Base-by-base conservation (phyloP, 2,329 filamentous ascomycete species). In the Pyricularia sp. region DNA sequence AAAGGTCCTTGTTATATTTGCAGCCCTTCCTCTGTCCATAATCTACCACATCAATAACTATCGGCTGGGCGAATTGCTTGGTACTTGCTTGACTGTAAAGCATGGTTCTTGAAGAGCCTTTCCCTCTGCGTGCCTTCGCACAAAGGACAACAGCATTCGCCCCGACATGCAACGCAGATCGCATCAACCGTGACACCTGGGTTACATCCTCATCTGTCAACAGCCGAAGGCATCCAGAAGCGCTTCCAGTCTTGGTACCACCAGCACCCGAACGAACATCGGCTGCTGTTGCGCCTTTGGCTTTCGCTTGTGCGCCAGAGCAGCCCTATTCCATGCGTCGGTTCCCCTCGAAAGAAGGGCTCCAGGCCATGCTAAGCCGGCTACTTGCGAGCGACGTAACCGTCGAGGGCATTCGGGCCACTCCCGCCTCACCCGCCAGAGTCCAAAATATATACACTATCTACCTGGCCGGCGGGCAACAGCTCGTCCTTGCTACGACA, bases 381-480 rank as follows among this genome's bases (percentile, higher is more conserved):
- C 73, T 70, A 71, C 72, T 74, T 71, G 75, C 69, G 28, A 76
- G 78, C 64, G 72, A 76, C 67, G 71, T 75, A 50, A 74, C 73
- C 28, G 73, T 83, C 68, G 73, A 76, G 31, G 74, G 75, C 31
- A 71, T 81, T 65, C 59, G 25, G 59, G 74, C 75, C 33, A 28
- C 23, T 11, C n/a, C 59, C 59, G 59, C 25, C 30, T 79, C 79
- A 3, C 73, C 76, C 67, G 28, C 25, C 42, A 76, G 79, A 12
- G 77, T 79, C 10, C 79, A 82, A 69, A 78, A 79, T 68, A 75
- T 79, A 67, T 85, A 82, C 74, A 76, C 78, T 71, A 76, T 84
- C 68, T 76, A 75, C 42, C 74, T 82, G 63, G 80, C 79, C n/a
- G 78, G 83, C 68, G 79, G 78, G 9, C 77, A 78, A 20, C 75